Conservation (phyloP, 2,329 filamentous ascomycete genomes). For the Cordyceps cicadae region DNA sequence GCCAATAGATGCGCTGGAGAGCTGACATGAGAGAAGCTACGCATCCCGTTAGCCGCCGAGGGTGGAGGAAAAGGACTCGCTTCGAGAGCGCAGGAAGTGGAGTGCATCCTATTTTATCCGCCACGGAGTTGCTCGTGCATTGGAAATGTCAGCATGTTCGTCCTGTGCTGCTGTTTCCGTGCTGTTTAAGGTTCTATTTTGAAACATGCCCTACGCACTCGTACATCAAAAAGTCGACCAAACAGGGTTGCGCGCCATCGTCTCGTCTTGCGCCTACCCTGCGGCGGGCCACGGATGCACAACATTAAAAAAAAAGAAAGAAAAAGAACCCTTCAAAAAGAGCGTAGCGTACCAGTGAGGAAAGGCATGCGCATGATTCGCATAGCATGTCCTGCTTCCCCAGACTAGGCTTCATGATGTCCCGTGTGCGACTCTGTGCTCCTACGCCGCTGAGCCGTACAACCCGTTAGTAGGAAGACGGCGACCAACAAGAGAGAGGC, state of each 20-base stretch:
- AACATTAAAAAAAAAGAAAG: too few species aligned
- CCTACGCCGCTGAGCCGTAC: neutral
- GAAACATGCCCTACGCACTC: too few species aligned
- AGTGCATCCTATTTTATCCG: neutral
- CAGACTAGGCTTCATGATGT: neutral
- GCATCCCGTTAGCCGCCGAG: constrained; percentile 2
- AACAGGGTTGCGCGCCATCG: too few species aligned
- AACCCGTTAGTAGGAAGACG: neutral
- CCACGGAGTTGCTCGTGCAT: neutral
- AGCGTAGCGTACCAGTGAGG: too few species aligned
- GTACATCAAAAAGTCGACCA: too few species aligned
- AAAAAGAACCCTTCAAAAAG: too few species aligned
- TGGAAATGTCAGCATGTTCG: too few species aligned
- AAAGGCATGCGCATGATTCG: neutral
- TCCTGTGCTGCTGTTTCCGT: too few species aligned
- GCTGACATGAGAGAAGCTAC: neutral
- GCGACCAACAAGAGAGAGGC: neutral
- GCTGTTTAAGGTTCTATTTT: too few species aligned
- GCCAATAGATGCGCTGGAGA: neutral
- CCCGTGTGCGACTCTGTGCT: neutral
- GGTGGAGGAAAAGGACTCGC: neutral
- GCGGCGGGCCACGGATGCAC: too few species aligned
- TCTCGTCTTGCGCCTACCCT: too few species aligned
- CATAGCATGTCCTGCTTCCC: neutral
- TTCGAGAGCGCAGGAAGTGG: constrained; percentile 1